A percentile compares a stretch with the other conserved stretches of the same genome.
These are phyloP conservation scores for Neodidymelliopsis sp. DNA, from an alignment of 2,329 filamentous ascomycete genomes.

Conservation along the genomic window DNA sequence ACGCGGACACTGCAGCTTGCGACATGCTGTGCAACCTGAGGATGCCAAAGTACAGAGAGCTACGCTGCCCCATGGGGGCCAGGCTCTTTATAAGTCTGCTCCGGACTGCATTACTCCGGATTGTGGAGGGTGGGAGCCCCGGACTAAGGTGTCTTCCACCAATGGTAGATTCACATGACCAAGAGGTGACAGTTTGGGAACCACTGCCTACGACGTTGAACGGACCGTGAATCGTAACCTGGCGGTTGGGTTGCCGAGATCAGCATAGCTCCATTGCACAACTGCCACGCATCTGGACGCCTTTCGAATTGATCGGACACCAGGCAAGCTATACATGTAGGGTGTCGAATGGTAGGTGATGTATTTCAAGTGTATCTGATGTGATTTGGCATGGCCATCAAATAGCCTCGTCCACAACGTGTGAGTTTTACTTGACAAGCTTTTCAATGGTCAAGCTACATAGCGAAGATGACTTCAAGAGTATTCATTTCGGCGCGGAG, in stretches of 20 bases:
- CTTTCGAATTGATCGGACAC: not conserved
- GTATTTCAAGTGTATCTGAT: too few species aligned
- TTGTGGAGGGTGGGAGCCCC: conserved; percentile 19
- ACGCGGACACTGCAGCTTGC: conserved; percentile 15
- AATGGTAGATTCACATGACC: conserved; percentile 14
- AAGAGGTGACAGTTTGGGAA: conserved; percentile 13
- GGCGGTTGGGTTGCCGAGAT: conserved; percentile 17
- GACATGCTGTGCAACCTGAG: conserved; percentile 7
- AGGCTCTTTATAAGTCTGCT: conserved; percentile 17
- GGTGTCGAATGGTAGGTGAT: too few species aligned
- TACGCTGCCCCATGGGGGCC: conserved; percentile 14
- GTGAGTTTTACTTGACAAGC: not conserved
- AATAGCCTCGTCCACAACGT: too few species aligned
- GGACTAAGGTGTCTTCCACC: conserved; percentile 8
- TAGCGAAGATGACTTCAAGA: not conserved
- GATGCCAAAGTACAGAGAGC: not conserved
- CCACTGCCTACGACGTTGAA: not conserved
- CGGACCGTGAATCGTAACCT: conserved; percentile 5
- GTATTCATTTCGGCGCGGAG: conserved; percentile 7
- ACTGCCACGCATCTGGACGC: not conserved
- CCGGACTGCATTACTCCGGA: conserved; percentile 18
- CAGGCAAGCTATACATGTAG: too few species aligned
- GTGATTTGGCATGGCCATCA: not conserved
- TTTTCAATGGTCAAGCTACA: not conserved
- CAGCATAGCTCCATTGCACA: conserved; percentile 11